These are phyloP conservation scores for Coelastrella sp. DNA, from an alignment of 139 green algal species.

Conservation along the genomic window DNA sequence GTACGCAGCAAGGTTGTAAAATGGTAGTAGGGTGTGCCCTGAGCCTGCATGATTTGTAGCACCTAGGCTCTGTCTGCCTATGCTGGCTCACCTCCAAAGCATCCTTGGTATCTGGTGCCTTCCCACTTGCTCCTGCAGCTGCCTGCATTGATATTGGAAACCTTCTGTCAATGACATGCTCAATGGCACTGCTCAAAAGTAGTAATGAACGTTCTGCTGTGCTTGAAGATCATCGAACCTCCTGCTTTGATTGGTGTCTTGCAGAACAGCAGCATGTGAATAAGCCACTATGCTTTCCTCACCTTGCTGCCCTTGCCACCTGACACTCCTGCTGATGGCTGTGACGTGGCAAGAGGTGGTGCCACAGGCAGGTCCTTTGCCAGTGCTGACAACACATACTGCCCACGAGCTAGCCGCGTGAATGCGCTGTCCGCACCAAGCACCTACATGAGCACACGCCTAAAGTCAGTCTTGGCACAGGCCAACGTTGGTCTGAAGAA, in stretches of 20 bases:
- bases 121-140: not conserved
- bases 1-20: no score
- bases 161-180: not conserved
- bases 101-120: not conserved
- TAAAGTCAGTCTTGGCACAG: not conserved
- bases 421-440: slow-evolving; percentile 61
- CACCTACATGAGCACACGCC: slow-evolving; percentile 10
- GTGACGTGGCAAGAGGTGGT: not conserved
- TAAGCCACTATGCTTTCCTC: not conserved
- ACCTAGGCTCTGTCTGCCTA: no score
- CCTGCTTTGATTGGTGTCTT: no score
- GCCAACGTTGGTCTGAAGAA: not conserved
- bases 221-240: not conserved
- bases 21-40: no score
- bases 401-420: slow-evolving; percentile 51
- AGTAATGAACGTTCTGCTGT: not conserved
- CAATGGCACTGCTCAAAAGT: not conserved
- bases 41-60: no score
- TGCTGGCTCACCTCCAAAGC: not conserved
- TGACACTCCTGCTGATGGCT: not conserved
- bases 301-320: not conserved
- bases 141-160: not conserved
- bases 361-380: slow-evolving; percentile 35
- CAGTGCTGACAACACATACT: slow-evolving; percentile 62
- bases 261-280: not conserved